A percentile compares a stretch with the other conserved stretches of the same genome.
These are phyloP conservation scores for Sugiyamaella boreocaroliniensis DNA, from an alignment of 805 yeast species.

Conservation along the genomic window DNA sequence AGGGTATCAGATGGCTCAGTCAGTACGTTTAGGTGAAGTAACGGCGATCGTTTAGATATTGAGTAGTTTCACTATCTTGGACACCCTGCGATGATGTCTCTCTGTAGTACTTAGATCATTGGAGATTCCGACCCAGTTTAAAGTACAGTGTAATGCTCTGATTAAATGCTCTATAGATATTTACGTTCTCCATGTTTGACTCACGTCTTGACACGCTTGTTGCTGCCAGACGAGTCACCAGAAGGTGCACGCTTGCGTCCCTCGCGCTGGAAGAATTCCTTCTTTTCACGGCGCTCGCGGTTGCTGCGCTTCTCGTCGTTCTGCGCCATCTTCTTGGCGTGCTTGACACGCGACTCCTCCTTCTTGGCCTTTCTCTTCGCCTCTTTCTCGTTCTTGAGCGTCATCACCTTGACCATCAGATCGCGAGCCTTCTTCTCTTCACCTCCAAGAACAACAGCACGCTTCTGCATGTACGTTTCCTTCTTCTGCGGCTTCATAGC, in stretches of 20 bases:
- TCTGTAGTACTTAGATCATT: no score
- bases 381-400: conserved; percentile 81
- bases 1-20: conserved; percentile 97
- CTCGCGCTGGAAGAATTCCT: conserved; percentile 45
- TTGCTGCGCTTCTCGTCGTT: conserved; percentile 62
- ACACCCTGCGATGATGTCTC: not conserved
- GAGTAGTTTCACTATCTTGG: not conserved
- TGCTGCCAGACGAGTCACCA: conserved; percentile 63
- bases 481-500: conserved; percentile 78
- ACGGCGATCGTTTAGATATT: not conserved
- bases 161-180: not conserved
- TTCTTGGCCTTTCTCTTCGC: conserved; percentile 67
- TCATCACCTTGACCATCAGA: conserved; percentile 77
- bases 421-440: conserved; percentile 92
- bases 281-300: conserved; percentile 77
- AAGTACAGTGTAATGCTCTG: not conserved
- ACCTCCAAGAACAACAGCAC: conserved; percentile 90
- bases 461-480: conserved; percentile 72
- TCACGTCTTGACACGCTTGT: conserved; percentile 79
- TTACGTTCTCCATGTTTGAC: conserved; percentile 23
- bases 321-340: conserved; percentile 70
- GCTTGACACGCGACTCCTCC: conserved; percentile 65
- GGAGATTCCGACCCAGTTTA: no score
- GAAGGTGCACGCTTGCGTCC: conserved; percentile 1
- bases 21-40: conserved; percentile 63